Base-by-base conservation (phyloP, 257 asterid species). In the Solanum neorickii region DNA sequence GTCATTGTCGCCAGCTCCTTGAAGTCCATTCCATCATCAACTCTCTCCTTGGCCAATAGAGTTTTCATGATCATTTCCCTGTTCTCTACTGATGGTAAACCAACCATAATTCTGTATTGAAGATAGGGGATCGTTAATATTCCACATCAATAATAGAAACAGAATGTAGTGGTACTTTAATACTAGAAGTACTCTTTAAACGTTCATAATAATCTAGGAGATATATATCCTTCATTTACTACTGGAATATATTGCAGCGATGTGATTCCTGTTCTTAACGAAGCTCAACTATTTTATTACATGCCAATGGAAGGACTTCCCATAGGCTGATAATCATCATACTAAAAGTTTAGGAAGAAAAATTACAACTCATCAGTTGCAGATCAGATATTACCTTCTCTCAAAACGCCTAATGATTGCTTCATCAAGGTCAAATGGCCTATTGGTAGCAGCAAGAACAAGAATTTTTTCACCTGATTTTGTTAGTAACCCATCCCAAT, bases 361-460 rank as follows among this genome's bases (percentile, higher is more conserved):
- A 47, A 49, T 16, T 37, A 73, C 46, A 31, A 4, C 23, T 42
- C 42, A 31, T 16, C 62, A 62, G 11, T n/a, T 35, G 25, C 5
- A 44, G 85, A 82, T 82, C 21, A 49, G 31, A 5, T 10, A 70
- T 16, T 89, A 96, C 98, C 99, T 94, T 93, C 99, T 91, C 91
- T 96, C 97, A 47, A 96, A 95, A 84, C 97, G 98, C 90, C 99
- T 89, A 44, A 96, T 96, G 89, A 95, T 94, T 85, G 98, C 99
- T 91, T 96, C 98, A 86, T 96, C 99, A 3, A 96, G 98, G 92
- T 96, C 99, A 88, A 96, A 95, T 42, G 99, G 98, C 86, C 99
- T 86, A 89, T 96, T 96, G 18, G 99, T 96, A 49, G 99, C 99
- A 75, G 98, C 98, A 60, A 96, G 98, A 87, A 96, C 99, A 69